Conservation (phyloP, 495 filamentous ascomycete genomes). For the Niebla homalea region DNA sequence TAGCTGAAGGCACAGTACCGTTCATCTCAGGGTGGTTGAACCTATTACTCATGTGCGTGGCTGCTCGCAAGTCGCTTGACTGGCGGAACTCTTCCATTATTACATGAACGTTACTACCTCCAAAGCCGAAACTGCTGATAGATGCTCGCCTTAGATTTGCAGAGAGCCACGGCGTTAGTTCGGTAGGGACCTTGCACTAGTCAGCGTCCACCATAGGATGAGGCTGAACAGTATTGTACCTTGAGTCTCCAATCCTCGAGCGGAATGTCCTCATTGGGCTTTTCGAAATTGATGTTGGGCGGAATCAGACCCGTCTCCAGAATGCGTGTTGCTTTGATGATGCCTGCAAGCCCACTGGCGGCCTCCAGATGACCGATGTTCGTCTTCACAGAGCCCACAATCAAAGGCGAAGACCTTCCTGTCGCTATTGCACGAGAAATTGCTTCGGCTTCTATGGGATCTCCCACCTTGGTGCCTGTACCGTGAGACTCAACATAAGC, state of each 20-base stretch:
- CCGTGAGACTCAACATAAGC: conserved; percentile 28
- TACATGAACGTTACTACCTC: background rate
- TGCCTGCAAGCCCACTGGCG: conserved; percentile 11
- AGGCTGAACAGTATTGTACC: background rate
- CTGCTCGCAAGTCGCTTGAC: background rate
- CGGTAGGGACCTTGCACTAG: background rate
- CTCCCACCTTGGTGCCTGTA: conserved; percentile 5
- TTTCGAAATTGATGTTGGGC: conserved; percentile 35
- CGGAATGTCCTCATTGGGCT: conserved; percentile 23
- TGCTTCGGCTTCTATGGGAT: background rate
- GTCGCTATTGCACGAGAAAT: background rate
- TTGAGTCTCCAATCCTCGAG: background rate
- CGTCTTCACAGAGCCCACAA: conserved; percentile 1
- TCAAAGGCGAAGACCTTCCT: background rate
- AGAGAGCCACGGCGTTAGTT: background rate
- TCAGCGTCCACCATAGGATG: background rate
- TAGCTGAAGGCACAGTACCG: no score
- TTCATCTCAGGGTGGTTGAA: background rate
- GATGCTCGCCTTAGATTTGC: background rate
- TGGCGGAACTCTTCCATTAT: background rate
- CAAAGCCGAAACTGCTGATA: background rate
- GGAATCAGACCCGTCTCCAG: conserved; percentile 32
- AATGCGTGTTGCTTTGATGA: conserved; percentile 36
- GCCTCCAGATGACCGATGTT: conserved; percentile 6
- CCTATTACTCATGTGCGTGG: background rate